Conservation (phyloP, 345 rosid species). For the Rhodomyrtus tomentosa region DNA sequence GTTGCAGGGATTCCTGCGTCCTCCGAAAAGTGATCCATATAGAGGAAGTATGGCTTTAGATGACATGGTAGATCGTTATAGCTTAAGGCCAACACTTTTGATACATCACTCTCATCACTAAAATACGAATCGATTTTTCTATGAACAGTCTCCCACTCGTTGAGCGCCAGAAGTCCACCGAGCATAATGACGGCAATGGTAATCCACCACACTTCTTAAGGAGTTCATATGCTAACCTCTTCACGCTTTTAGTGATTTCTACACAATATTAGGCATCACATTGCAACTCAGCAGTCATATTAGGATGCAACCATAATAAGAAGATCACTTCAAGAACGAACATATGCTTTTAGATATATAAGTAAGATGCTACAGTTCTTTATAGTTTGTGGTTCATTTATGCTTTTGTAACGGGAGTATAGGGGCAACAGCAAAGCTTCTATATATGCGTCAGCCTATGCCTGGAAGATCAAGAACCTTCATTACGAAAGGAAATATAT, state of each 20-base stretch:
- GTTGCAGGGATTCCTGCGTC: constrained; percentile 24
- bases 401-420: too few species aligned
- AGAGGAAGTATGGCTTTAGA: constrained; percentile 24
- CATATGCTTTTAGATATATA: neutral
- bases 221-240: constrained; percentile 15
- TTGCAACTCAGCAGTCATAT: too few species aligned
- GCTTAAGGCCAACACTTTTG: constrained; percentile 14
- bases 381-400: neutral
- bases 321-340: too few species aligned
- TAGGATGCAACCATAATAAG: too few species aligned
- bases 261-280: too few species aligned
- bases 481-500: too few species aligned
- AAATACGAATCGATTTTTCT: constrained; percentile 1
- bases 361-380: neutral
- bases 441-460: too few species aligned
- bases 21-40: constrained; percentile 16
- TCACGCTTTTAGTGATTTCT: too few species aligned
- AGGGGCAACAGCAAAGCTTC: too few species aligned
- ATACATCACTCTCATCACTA: neutral
- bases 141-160: constrained; percentile 13
- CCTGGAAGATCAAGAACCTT: too few species aligned
- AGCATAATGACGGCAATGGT: constrained; percentile 29
- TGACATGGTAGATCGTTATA: constrained; percentile 17
- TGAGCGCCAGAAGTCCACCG: constrained; percentile 17
- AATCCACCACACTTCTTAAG: constrained; percentile 19